Evolutionary conservation across 345 rosid species (phyloP), one percentile per base, ranked within the genome.

Genomic region (Syzygium aromaticum): DNA sequence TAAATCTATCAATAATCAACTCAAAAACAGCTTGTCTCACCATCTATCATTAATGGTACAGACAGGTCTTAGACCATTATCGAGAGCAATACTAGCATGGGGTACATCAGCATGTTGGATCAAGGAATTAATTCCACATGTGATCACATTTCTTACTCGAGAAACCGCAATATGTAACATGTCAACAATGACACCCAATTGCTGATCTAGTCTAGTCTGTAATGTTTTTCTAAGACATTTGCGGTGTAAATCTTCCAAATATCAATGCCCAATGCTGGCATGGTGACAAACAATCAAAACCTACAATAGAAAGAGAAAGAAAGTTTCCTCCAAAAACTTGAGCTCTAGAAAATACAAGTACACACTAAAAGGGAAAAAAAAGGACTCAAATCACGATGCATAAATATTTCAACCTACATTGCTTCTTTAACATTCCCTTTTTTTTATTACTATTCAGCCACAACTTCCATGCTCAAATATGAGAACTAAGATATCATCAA

Each of bases 281-380:
- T 99, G 99, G 92, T 97, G 96, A 11, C 99, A 98, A 84, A 95
- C 99, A 93, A 97, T 99, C 85, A 97, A 88, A 90, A 97, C 99
- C 99, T 97, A 95, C 89, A 82, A 67, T 54, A 67, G 46, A 43
- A 43, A 43, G 46, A 43, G 46, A 43, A 43, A 43, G 46, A 43
- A 43, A 43, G 7, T 43, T 40, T 4, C 46, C 46, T 43, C 46
- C 7, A 43, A 86, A 64, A 51, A 51, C 52, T 11, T 51, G 11
- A 14, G 17, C 15, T 52, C 17, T 52, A 52, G 17, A 52, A 52
- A 52, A 52, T 52, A 52, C 17, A 51, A 51, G 52, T 51, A 52
- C 19, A 14, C 54, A 52, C 17, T 52, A 52, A 52, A 52, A 15
- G 17, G 15, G 15, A 14, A 52, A 52, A 52, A 14, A 52, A 43